Evolutionary conservation across 495 filamentous ascomycete genomes (phyloP).

Genomic region (Xylaria intraflava): DNA sequence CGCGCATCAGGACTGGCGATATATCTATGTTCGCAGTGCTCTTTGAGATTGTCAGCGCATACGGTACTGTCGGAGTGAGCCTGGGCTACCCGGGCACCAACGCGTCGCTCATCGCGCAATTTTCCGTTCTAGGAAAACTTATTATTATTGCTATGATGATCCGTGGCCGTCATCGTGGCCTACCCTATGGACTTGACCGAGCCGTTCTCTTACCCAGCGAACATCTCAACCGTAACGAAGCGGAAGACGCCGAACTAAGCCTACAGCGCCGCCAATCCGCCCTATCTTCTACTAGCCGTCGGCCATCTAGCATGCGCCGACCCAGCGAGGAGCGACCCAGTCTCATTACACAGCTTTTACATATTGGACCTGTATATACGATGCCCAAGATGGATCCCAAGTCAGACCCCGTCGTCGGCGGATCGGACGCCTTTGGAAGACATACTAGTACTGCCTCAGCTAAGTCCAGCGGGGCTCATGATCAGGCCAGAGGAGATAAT

Average conservation of each 20-base stretch:
- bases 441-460: conserved; percentile 12
- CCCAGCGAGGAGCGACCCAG: conserved; percentile 26
- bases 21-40: conserved; percentile 79
- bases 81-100: conserved; percentile 72
- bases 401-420: conserved; percentile 9
- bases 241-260: conserved; percentile 49
- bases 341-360: conserved; percentile 30
- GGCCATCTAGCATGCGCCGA: conserved; percentile 13
- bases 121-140: conserved; percentile 75
- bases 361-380: conserved; percentile 31
- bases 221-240: conserved; percentile 62
- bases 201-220: conserved; percentile 82
- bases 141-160: conserved; percentile 92
- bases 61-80: conserved; percentile 88
- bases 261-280: conserved; percentile 51
- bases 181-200: conserved; percentile 86
- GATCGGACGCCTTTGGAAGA: conserved; percentile 17
- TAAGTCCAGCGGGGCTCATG: conserved; percentile 1
- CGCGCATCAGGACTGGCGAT: conserved; percentile 45
- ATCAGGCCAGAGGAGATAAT: background rate
- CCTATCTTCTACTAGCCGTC: conserved; percentile 29
- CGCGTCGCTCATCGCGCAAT: conserved; percentile 72
- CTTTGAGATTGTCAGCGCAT: conserved; percentile 88
- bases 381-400: conserved; percentile 9
- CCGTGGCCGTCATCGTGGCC: conserved; percentile 82